Percentiles rank a stretch among this genome's conserved stretches.
These are phyloP conservation scores for Apiospora aurea DNA, from an alignment of 2,329 filamentous ascomycete genomes.

Conservation along the genomic window DNA sequence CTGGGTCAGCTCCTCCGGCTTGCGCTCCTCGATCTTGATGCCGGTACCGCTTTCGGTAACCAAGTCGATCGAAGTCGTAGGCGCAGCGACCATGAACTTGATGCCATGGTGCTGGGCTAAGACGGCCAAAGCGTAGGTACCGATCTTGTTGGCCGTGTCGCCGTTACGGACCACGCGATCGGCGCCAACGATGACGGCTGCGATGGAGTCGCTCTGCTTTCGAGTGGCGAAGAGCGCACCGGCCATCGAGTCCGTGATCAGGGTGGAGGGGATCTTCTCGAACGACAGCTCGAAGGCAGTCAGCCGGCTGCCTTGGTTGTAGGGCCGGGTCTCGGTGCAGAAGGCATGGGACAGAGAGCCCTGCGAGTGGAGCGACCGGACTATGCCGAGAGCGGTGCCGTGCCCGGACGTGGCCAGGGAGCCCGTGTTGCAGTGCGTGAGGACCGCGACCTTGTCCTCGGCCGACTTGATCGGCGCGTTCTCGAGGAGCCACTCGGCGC, in stretches of 20 bases:
- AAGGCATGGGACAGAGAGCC: constrained; percentile 80
- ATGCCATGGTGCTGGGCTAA: constrained; percentile 86
- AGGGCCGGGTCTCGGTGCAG: constrained; percentile 96
- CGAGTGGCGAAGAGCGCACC: constrained; percentile 77
- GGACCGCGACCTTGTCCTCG: constrained; percentile 71
- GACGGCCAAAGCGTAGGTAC: constrained; percentile 93
- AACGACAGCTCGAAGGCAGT: constrained; percentile 97
- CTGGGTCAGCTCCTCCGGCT: constrained; percentile 81
- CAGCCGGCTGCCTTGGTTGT: constrained; percentile 95
- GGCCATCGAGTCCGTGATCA: constrained; percentile 97
- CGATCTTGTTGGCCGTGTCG: constrained; percentile 98
- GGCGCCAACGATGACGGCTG: constrained; percentile 90
- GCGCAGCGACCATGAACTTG: constrained; percentile 94
- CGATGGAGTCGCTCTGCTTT: constrained; percentile 71
- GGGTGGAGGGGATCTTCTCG: constrained; percentile 87
- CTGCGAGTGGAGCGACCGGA: constrained; percentile 77
- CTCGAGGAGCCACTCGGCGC: constrained; percentile 80
- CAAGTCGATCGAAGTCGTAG: constrained; percentile 92
- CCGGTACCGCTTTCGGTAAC: constrained; percentile 76
- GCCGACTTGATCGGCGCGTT: constrained; percentile 57
- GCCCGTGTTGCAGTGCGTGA: constrained; percentile 98
- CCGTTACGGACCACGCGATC: constrained; percentile 96
- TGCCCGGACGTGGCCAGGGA: constrained; percentile 98
- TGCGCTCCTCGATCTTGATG: constrained; percentile 91
- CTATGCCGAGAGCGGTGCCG: constrained; percentile 92